phyloP scores from a whole-genome alignment of 345 rosid genomes.

The Angophora floribunda region DNA sequence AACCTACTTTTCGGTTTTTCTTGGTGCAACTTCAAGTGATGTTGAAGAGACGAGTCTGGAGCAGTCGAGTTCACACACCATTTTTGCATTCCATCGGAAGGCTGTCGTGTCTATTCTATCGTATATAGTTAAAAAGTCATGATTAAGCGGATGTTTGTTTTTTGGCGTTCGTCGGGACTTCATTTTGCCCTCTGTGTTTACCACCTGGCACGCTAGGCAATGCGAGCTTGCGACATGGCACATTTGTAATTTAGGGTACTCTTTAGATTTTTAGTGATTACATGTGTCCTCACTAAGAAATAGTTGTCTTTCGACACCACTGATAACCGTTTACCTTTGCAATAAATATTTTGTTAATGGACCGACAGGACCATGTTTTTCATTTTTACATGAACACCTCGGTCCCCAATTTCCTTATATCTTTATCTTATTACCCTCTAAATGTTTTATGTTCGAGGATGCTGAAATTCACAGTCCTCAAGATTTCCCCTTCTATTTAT shows the following conservation, averaged over 20 bases:
- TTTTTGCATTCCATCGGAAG: neutral
- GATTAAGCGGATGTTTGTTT: neutral
- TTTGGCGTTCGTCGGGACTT: too few relatives aligned
- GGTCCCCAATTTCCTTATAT: too few relatives aligned
- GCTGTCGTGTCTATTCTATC: neutral
- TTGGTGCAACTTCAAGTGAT: neutral
- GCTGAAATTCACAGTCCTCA: neutral
- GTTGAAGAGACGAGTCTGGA: neutral
- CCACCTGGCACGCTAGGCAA: rapidly evolving
- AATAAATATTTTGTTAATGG: too few relatives aligned
- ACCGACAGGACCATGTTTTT: too few relatives aligned
- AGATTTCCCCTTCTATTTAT: neutral
- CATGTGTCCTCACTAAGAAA: too few relatives aligned
- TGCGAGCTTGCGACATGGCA: rapidly evolving
- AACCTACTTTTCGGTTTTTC: neutral
- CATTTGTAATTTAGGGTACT: too few relatives aligned
- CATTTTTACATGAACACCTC: too few relatives aligned
- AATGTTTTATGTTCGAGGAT: too few relatives aligned
- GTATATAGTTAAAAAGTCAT: neutral
- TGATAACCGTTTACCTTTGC: too few relatives aligned
- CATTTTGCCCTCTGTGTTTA: neutral
- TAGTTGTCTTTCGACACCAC: too few relatives aligned
- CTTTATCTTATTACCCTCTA: too few relatives aligned
- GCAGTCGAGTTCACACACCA: neutral
- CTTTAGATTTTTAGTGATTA: too few relatives aligned